A percentile compares a stretch with the other conserved stretches of the same genome.
phyloP scores from a whole-genome alignment of 1,139 yeast genomes.

The Pichia sp. region DNA sequence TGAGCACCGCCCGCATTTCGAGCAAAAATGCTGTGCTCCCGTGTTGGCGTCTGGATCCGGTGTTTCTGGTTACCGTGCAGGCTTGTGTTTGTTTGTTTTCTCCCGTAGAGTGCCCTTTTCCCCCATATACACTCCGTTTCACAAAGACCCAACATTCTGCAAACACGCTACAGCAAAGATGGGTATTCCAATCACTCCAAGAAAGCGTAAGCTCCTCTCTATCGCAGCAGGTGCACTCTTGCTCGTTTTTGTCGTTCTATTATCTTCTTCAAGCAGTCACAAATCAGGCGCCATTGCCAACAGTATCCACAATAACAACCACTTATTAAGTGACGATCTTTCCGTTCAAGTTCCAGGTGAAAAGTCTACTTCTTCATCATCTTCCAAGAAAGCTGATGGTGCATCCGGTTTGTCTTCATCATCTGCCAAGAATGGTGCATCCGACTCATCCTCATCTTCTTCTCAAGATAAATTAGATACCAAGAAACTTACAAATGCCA shows the following conservation, averaged over 20 bases:
- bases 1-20: no score
- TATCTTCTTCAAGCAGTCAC: slow-evolving; percentile 14
- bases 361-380: neutral
- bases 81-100: no score
- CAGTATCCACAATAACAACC: neutral
- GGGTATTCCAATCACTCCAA: slow-evolving; percentile 15
- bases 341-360: slow-evolving; percentile 12
- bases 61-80: no score
- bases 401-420: no score
- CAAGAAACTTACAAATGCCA: slow-evolving; percentile 23
- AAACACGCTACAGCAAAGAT: no score
- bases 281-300: slow-evolving; percentile 1
- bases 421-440: no score
- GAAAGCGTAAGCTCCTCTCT: slow-evolving; percentile 30
- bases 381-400: neutral
- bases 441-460: no score
- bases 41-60: neutral
- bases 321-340: neutral
- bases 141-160: no score
- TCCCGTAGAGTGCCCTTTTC: no score
- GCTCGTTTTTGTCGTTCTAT: slow-evolving; percentile 25
- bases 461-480: slow-evolving; percentile 12
- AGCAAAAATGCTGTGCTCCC: no score
- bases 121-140: no score
- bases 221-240: slow-evolving; percentile 29